Conservation (phyloP, 192 early-diverging fungal species). For the Entophlyctis luteolus region DNA sequence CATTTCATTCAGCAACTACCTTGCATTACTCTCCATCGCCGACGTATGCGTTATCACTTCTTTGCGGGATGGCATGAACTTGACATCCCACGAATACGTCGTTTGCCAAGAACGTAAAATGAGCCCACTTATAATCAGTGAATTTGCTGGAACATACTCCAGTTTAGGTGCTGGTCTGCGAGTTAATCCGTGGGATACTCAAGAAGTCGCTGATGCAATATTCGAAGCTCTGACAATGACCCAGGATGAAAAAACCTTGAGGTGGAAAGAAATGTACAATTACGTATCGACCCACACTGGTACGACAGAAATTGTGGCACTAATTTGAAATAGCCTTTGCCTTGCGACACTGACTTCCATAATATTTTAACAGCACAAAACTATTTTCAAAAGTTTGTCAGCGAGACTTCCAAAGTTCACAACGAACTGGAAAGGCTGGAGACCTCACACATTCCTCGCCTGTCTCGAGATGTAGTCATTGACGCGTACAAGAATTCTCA, state of each 20-base stretch:
- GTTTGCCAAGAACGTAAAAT: constrained; percentile 82
- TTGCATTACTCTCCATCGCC: constrained; percentile 85
- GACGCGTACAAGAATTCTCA: constrained; percentile 30
- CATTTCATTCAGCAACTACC: constrained; percentile 92
- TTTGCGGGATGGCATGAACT: constrained; percentile 97
- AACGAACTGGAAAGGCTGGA: constrained; percentile 67
- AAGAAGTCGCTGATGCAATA: constrained; percentile 82
- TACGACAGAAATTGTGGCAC: constrained; percentile 83
- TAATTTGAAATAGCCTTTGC: too few relatives aligned
- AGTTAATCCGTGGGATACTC: constrained; percentile 92
- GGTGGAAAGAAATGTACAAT: constrained; percentile 78
- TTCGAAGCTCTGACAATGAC: constrained; percentile 81
- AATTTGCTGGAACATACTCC: constrained; percentile 95
- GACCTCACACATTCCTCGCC: constrained; percentile 74
- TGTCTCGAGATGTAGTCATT: constrained; percentile 70
- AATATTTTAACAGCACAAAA: constrained; percentile 80
- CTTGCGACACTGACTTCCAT: too few relatives aligned
- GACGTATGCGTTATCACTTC: constrained; percentile 88
- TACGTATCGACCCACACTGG: constrained; percentile 77
- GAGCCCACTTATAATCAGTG: constrained; percentile 85
- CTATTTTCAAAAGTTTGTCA: constrained; percentile 81
- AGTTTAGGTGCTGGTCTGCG: constrained; percentile 77
- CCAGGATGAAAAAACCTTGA: constrained; percentile 66
- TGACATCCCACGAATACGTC: constrained; percentile 87
- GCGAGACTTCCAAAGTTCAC: constrained; percentile 60